Percentiles rank a stretch among this genome's conserved stretches.
These are phyloP conservation scores for Luffa aegyptiaca DNA, from an alignment of 306 rosid genomes.

Conservation along the genomic window DNA sequence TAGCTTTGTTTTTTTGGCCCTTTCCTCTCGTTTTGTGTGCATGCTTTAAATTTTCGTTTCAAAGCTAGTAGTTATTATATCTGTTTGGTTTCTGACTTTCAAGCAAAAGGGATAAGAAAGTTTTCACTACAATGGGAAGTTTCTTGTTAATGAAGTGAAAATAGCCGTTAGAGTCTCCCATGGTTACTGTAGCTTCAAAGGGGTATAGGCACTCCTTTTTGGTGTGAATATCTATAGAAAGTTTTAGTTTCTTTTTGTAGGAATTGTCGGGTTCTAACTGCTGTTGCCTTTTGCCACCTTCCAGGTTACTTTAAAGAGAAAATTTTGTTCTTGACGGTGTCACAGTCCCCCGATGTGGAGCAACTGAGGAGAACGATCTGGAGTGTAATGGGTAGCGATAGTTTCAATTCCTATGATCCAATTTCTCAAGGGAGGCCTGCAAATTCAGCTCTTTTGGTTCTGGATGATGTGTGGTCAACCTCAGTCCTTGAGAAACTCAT, in stretches of 20 bases:
- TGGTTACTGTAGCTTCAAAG: background rate
- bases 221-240: background rate
- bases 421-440: conserved; percentile 32
- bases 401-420: conserved; percentile 17
- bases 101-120: background rate
- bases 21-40: background rate
- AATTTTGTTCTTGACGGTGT: conserved; percentile 70
- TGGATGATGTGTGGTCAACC: conserved; percentile 82
- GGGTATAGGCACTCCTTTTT: background rate
- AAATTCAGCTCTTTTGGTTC: conserved; percentile 42
- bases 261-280: background rate
- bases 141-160: background rate
- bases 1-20: background rate
- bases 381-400: conserved; percentile 47
- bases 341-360: conserved; percentile 78
- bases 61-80: background rate
- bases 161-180: background rate
- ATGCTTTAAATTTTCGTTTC: background rate
- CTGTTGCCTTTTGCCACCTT: background rate
- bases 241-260: background rate
- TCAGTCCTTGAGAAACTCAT: conserved; percentile 42
- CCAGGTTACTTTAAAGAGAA: conserved; percentile 58
- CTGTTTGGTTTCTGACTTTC: background rate
- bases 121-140: background rate
- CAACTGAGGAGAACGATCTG: conserved; percentile 50